phyloP scores from a whole-genome alignment of 2,329 filamentous ascomycete species.

The Arthrinium puccinioides region DNA sequence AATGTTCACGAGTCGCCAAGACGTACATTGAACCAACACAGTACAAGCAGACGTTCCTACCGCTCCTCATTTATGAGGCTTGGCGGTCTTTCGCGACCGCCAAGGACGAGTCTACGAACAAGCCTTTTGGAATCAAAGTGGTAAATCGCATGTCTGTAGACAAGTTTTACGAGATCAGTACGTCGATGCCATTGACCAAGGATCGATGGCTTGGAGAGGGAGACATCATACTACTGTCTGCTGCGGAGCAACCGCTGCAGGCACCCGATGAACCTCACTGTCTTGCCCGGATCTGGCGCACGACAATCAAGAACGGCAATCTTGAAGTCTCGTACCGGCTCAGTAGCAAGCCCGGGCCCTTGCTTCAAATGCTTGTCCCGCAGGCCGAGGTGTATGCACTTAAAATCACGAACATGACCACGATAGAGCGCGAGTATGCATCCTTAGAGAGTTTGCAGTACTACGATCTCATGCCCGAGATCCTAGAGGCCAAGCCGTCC shows the following conservation, averaged over 20 bases:
- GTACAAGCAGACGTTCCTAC: conserved; percentile 87
- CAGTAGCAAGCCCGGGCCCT: conserved; percentile 56
- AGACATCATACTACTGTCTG: conserved; percentile 83
- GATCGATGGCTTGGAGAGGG: conserved; percentile 72
- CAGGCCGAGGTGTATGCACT: conserved; percentile 64
- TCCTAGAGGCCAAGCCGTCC: conserved; percentile 82
- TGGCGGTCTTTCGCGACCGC: conserved; percentile 91
- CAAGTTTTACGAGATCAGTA: conserved; percentile 86
- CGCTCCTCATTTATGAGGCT: conserved; percentile 83
- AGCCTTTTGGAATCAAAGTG: conserved; percentile 80
- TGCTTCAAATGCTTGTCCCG: conserved; percentile 58
- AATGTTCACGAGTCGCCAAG: conserved; percentile 70
- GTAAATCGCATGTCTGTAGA: conserved; percentile 85
- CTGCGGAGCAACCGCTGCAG: conserved; percentile 60
- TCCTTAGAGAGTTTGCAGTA: conserved; percentile 86
- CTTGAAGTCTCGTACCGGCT: conserved; percentile 84
- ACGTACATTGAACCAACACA: conserved; percentile 68
- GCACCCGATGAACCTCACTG: conserved; percentile 67
- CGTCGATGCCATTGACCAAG: conserved; percentile 63
- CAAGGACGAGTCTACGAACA: conserved; percentile 77
- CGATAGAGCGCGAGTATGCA: conserved; percentile 91
- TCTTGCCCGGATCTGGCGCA: conserved; percentile 74
- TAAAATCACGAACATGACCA: conserved; percentile 88
- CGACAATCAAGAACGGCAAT: conserved; percentile 71
- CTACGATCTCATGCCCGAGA: conserved; percentile 92